A percentile compares a stretch with the other conserved stretches of the same genome.
Conservation (phyloP, 2,329 filamentous ascomycete species). For the Zasmidium cellare region DNA sequence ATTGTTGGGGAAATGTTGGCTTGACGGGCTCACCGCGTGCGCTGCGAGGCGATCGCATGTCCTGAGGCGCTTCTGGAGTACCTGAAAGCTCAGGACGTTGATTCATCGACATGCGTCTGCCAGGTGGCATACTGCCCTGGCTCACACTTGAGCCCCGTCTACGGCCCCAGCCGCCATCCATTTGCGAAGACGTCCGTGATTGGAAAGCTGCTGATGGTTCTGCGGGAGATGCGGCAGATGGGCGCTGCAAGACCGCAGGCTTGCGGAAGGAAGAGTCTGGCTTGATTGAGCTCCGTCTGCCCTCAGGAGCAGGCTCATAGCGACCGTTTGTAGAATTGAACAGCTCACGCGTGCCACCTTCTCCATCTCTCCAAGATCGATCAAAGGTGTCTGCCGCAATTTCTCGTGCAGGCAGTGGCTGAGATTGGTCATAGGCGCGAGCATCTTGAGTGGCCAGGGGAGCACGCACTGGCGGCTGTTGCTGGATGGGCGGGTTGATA, state of each 20-base stretch:
- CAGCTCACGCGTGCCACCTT: conserved; percentile 70
- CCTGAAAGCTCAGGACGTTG: conserved; percentile 42
- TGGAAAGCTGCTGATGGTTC: conserved; percentile 89
- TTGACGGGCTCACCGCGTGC: conserved; percentile 18
- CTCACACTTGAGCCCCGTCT: conserved; percentile 83
- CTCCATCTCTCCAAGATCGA: conserved; percentile 73
- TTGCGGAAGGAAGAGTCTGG: conserved; percentile 69
- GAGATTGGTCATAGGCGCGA: conserved; percentile 56
- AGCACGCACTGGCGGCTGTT: conserved; percentile 35
- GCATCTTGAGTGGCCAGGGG: conserved; percentile 55
- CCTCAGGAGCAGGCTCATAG: conserved; percentile 82
- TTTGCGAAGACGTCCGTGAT: conserved; percentile 67
- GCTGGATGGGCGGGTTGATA: conserved; percentile 56
- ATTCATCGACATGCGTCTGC: conserved; percentile 60
- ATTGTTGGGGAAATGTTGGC: conserved; percentile 30
- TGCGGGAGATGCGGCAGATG: conserved; percentile 62
- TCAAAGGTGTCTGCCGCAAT: conserved; percentile 94
- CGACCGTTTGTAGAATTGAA: conserved; percentile 95
- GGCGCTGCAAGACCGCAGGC: conserved; percentile 76
- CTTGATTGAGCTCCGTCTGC: conserved; percentile 67
- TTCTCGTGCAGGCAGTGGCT: conserved; percentile 66
- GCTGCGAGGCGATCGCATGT: conserved; percentile 18
- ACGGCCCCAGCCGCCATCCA: conserved; percentile 68
- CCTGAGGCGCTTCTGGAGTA: conserved; percentile 15
- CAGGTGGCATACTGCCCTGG: conserved; percentile 70